Evolutionary conservation across 2,329 filamentous ascomycete genomes (phyloP).

Genomic region (Aspergillus aculeatinus): DNA sequence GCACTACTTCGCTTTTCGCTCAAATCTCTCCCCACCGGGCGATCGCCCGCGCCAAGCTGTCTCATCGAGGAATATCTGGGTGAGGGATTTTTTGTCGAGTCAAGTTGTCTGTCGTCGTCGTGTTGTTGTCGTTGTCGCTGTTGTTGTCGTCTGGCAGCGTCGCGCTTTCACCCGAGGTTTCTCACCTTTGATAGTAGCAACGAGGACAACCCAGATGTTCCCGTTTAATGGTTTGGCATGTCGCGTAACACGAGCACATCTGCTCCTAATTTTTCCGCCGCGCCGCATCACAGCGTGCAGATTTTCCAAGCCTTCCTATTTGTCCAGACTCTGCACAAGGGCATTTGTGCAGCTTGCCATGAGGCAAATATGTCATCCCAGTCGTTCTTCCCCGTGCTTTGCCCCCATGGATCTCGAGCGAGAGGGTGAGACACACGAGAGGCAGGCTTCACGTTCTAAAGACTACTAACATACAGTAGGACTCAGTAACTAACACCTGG

Average conservation of each 20-base stretch:
- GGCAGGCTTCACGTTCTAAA: neutral
- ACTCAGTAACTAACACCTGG: neutral
- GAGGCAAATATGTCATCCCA: neutral
- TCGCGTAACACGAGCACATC: neutral
- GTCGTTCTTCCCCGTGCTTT: no score
- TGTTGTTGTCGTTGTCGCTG: neutral
- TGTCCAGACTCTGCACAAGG: neutral
- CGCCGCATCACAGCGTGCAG: neutral
- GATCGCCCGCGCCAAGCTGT: slow-evolving; percentile 36
- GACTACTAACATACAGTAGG: neutral
- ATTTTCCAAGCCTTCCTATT: neutral
- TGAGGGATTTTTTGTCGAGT: slow-evolving; percentile 34
- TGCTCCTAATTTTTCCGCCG: neutral
- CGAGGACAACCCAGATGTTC: neutral
- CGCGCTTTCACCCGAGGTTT: neutral
- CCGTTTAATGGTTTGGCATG: neutral
- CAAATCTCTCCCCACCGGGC: slow-evolving; percentile 23
- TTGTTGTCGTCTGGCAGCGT: neutral
- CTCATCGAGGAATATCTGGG: slow-evolving; percentile 32
- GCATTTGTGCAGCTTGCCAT: neutral
- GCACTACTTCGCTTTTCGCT: neutral
- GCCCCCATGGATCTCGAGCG: neutral
- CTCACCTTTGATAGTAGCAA: neutral
- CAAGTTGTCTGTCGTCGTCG: neutral
- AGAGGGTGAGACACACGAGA: neutral